Conservation (phyloP, 768 basidiomycete species). For the Pholiota microspora region DNA sequence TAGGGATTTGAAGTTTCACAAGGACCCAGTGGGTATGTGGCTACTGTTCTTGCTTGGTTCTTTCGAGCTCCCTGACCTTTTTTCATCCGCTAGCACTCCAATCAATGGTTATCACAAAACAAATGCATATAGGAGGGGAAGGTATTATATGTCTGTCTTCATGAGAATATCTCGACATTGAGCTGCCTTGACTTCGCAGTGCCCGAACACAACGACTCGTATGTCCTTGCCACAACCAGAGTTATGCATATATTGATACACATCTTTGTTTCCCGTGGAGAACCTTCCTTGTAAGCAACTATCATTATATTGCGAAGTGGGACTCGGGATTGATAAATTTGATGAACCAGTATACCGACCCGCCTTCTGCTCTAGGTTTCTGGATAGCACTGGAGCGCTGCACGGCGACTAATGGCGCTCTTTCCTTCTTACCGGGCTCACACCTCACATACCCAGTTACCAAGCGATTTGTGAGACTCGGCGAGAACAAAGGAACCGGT, state of each 20-base stretch:
- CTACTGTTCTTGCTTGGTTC: background rate
- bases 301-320: too few species aligned
- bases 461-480: constrained; percentile 83
- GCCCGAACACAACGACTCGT: constrained; percentile 93
- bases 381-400: constrained; percentile 96
- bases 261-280: constrained; percentile 31
- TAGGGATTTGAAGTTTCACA: constrained; percentile 77
- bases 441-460: constrained; percentile 73
- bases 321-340: too few species aligned
- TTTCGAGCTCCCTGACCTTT: background rate
- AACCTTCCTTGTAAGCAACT: constrained; percentile 63
- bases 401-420: constrained; percentile 77
- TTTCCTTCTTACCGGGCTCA: constrained; percentile 89
- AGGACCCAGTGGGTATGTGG: constrained; percentile 74
- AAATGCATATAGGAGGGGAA: constrained; percentile 89
- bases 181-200: constrained; percentile 42
- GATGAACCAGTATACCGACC: constrained; percentile 91
- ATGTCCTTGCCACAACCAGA: constrained; percentile 28
- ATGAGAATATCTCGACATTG: background rate
- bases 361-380: constrained; percentile 89
- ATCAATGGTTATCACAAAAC: constrained; percentile 96
- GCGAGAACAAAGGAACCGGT: constrained; percentile 71
- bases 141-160: constrained; percentile 44
- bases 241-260: background rate
- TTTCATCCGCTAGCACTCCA: constrained; percentile 65